phyloP scores from a whole-genome alignment of 2,329 filamentous ascomycete genomes.

The Ciborinia camelliae region DNA sequence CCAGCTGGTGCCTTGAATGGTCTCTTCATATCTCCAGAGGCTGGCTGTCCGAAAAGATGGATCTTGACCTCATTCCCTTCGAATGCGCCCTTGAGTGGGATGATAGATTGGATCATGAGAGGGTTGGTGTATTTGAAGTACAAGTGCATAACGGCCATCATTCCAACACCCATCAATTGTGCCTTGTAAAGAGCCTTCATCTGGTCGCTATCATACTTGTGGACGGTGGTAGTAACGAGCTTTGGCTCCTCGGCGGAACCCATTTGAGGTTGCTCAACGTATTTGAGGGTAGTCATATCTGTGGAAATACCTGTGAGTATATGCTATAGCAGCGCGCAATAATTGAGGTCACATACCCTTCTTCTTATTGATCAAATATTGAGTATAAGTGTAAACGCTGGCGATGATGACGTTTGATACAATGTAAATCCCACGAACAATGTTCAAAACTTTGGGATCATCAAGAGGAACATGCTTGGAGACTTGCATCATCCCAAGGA shows the following conservation, averaged over 20 bases:
- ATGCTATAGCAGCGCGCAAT: background rate
- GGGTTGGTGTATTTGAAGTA: constrained; percentile 99
- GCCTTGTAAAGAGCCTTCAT: constrained; percentile 81
- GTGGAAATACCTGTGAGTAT: constrained; percentile 19
- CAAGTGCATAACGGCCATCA: constrained; percentile 98
- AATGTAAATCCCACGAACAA: constrained; percentile 60
- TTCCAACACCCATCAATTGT: constrained; percentile 92
- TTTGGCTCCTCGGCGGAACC: constrained; percentile 92
- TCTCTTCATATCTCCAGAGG: constrained; percentile 85
- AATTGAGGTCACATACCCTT: constrained; percentile 66
- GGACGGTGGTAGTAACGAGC: constrained; percentile 92
- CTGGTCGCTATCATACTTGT: constrained; percentile 89
- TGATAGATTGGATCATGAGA: constrained; percentile 96
- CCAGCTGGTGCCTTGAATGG: constrained; percentile 88
- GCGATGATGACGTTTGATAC: constrained; percentile 78
- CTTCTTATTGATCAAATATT: constrained; percentile 87
- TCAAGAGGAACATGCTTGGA: constrained; percentile 95
- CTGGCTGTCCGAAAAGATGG: constrained; percentile 82
- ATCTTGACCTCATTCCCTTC: constrained; percentile 97
- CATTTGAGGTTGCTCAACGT: constrained; percentile 93
- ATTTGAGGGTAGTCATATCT: constrained; percentile 98
- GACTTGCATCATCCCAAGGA: constrained; percentile 97
- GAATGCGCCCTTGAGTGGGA: constrained; percentile 91
- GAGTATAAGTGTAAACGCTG: constrained; percentile 79
- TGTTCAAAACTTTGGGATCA: constrained; percentile 67